These are phyloP conservation scores for Oldenlandia corymbosa DNA, from an alignment of 257 asterid species.

Conservation along the genomic window DNA sequence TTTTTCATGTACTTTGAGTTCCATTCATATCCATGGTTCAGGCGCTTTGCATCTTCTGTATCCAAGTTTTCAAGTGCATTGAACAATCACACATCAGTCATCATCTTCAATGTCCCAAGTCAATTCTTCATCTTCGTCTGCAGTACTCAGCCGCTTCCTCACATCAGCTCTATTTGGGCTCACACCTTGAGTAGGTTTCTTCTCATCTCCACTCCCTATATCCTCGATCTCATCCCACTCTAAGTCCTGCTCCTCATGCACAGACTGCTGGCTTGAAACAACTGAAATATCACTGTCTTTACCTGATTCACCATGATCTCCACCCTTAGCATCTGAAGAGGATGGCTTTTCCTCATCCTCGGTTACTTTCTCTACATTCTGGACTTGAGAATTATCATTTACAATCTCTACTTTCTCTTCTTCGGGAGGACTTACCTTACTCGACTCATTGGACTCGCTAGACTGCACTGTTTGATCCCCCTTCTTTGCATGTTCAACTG, in stretches of 20 bases:
- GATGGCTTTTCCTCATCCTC: slow-evolving; percentile 31
- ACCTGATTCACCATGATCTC: slow-evolving; percentile 20
- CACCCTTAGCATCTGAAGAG: slow-evolving; percentile 22
- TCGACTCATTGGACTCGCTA: slow-evolving; percentile 25
- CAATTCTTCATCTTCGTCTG: slow-evolving; percentile 66
- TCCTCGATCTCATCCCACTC: slow-evolving; percentile 93
- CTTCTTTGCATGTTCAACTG: slow-evolving; percentile 23
- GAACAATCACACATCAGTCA: slow-evolving; percentile 34
- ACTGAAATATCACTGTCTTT: slow-evolving; percentile 22
- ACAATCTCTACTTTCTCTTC: slow-evolving; percentile 29
- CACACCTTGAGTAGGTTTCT: slow-evolving; percentile 30
- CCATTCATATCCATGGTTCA: slow-evolving; percentile 4
- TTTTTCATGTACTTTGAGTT: background rate
- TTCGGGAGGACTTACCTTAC: slow-evolving; percentile 14
- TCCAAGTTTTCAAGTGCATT: slow-evolving; percentile 3
- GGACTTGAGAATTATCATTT: slow-evolving; percentile 17
- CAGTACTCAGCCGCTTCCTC: slow-evolving; percentile 47
- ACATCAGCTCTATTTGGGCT: slow-evolving; percentile 34
- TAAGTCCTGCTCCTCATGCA: slow-evolving; percentile 52
- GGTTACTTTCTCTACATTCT: slow-evolving; percentile 20
- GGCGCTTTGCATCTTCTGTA: slow-evolving; percentile 2
- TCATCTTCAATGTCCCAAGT: slow-evolving; percentile 85
- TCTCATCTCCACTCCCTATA: slow-evolving; percentile 61
- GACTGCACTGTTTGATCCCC: slow-evolving; percentile 12
- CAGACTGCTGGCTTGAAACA: slow-evolving; percentile 30